phyloP scores from a whole-genome alignment of 768 basidiomycete genomes.

The Podaxis sp. region DNA sequence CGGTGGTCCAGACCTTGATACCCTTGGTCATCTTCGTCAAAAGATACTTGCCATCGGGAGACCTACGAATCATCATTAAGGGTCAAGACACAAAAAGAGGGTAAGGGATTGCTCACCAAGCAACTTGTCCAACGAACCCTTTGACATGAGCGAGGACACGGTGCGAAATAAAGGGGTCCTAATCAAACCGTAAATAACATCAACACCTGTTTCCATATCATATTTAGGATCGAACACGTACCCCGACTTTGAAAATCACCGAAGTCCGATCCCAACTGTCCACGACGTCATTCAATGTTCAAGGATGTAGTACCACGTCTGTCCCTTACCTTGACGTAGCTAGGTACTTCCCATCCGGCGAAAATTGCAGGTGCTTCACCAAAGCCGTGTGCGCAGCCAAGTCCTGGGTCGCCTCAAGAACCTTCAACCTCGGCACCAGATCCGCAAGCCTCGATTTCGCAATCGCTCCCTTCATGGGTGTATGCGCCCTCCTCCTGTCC shows the following conservation, averaged over 20 bases:
- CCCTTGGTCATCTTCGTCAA: conserved; percentile 62
- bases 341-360: conserved; percentile 67
- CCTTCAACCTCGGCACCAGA: conserved; percentile 52
- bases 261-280: conserved; percentile 69
- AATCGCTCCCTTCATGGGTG: conserved; percentile 1
- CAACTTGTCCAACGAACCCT: conserved; percentile 75
- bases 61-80: conserved; percentile 33
- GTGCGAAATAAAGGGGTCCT: conserved; percentile 59
- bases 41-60: conserved; percentile 56
- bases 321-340: conserved; percentile 60
- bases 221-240: conserved; percentile 23
- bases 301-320: background rate
- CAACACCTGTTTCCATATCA: background rate
- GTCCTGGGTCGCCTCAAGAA: conserved; percentile 53
- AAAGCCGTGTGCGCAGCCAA: conserved; percentile 62
- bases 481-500: background rate
- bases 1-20: conserved; percentile 69
- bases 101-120: conserved; percentile 43
- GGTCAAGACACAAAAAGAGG: background rate
- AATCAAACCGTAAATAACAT: background rate
- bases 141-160: conserved; percentile 62
- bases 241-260: conserved; percentile 61
- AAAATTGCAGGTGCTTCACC: conserved; percentile 72
- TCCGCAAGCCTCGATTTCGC: conserved; percentile 45
- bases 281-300: background rate